Evolutionary conservation across 2,329 filamentous ascomycete genomes (phyloP), one percentile per base, ranked within the genome.

Genomic region (Sporothrix protearum): DNA sequence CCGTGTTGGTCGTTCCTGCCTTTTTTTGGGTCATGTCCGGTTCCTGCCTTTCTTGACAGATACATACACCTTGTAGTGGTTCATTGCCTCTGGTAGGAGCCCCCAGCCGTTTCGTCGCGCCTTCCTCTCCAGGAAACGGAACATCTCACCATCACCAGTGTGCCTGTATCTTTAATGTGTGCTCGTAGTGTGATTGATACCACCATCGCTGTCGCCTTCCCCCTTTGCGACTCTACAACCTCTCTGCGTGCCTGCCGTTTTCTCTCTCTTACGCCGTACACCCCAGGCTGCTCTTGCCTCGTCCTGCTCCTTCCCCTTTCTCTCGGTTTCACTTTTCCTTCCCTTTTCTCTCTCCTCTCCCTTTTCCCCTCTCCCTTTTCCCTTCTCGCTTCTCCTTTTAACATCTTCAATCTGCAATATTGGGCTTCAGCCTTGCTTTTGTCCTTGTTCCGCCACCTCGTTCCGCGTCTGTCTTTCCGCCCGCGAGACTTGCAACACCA

Each of bases 401-500:
- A 30, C 63, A 49, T 66, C 42, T 49, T 8, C 63, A 66, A 66
- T n/a, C 25, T 30, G 8, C 49, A 47, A 19, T 2, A 4, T 47
- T 5, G 63, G 49, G 42, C 42, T 49, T 33, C 63, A 49, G 25
- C 63, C 63, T 66, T 66, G 63, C 63, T 49, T 42, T 49, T 33
- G 63, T 33, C 25, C 12, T 66, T 28, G 10, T 19, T 8, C 39
- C 59, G 39, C 59, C 55, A 36, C 61, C 25, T 47, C 30, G 16
- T 22, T n/a, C 63, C 42, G 42, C 14, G 25, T 66, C 63, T 7
- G 25, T 30, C 63, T 16, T 45, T 22, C 57, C 33, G 33, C 30
- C 57, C n/a, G 45, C 28, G 8, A n/a, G 36, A 63, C 36, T 64
- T 63, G 14, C 36, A 45, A 19, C 36, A 12, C 61, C 61, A 49